Base-by-base conservation (phyloP, 805 yeast genomes). In the Myxozyma monticola region DNA sequence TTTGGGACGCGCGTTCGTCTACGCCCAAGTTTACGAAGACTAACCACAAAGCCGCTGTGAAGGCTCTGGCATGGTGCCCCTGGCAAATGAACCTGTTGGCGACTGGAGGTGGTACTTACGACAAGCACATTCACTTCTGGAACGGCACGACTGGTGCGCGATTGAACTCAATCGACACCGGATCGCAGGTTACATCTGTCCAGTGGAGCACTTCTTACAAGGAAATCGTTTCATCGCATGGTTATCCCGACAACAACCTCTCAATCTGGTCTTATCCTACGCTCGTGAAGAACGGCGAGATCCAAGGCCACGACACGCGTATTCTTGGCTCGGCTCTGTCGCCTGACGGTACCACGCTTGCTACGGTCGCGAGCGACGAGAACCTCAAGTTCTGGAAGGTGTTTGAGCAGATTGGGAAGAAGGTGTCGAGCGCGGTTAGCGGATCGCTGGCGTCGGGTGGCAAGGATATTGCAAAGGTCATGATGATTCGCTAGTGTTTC, bases 61-160 rank as follows among this genome's bases (percentile, higher is more conserved):
- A 93, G 69, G 97, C 98, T 1, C 68, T 93, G 42, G 82, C 91
- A 7, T 91, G 97, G 96, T 85, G 95, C 64, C 98, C 98, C 1
- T 84, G 84, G 66, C 91, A 88, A 60, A 72, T 71, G 26, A 84
- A 85, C 53, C 69, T 90, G 46, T 74, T 91, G 45, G 97, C 97
- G n/a, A 85, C 96, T 2, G 99, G 98, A 5, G 99, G 99, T 45
- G 99, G 99, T 14, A 84, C 95, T 10, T 78, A 86, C 28, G 97
- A 93, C 69, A 84, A 82, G 65, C 79, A 83, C 40, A 86, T 91
- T 51, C 91, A 91, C 69, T 88, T 93, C 69, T 93, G 98, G 98
- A 93, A 93, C 68, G 81, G 96, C 2, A 79, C 87, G 17, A 87
- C 95, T 0, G 99, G 98, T 1, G 80, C 90, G 1, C 73, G 95